phyloP scores from a whole-genome alignment of 2,329 filamentous ascomycete species.

The Leptographium galeiforme region DNA sequence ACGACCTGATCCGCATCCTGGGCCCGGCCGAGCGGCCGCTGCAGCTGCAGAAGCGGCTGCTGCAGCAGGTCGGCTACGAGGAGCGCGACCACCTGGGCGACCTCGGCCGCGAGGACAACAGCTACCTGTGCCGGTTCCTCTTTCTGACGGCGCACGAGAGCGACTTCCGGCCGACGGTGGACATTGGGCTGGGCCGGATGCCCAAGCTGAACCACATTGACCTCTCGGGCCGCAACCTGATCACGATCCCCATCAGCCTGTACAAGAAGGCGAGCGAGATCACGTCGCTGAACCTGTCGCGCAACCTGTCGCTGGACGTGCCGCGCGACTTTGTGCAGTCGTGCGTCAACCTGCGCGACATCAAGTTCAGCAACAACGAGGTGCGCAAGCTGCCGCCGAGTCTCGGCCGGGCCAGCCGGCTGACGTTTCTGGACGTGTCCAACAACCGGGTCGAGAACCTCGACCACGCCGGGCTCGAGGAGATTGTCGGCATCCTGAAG shows the following conservation, averaged over 20 bases:
- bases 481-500: slow-evolving; percentile 64
- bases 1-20: slow-evolving; percentile 75
- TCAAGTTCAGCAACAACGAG: slow-evolving; percentile 93
- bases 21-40: slow-evolving; percentile 68
- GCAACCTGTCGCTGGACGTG: slow-evolving; percentile 82
- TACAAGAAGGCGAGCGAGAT: slow-evolving; percentile 89
- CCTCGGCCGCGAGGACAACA: slow-evolving; percentile 90
- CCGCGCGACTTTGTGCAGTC: slow-evolving; percentile 94
- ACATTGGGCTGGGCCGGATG: slow-evolving; percentile 67
- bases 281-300: slow-evolving; percentile 83
- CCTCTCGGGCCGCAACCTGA: slow-evolving; percentile 74
- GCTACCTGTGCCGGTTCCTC: slow-evolving; percentile 89
- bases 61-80: slow-evolving; percentile 86
- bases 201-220: slow-evolving; percentile 93
- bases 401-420: slow-evolving; percentile 61
- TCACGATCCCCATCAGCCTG: slow-evolving; percentile 87
- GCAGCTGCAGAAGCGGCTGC: slow-evolving; percentile 76
- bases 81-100: slow-evolving; percentile 81
- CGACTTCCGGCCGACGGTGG: slow-evolving; percentile 60
- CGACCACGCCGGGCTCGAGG: slow-evolving; percentile 69
- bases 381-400: slow-evolving; percentile 74
- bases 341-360: slow-evolving; percentile 80
- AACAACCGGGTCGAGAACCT: slow-evolving; percentile 86
- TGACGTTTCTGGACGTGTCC: slow-evolving; percentile 86
- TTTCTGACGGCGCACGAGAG: slow-evolving; percentile 84